These are phyloP conservation scores for Globisporangium camurandrum DNA, from an alignment of 352 stramenopile species.

Conservation along the genomic window DNA sequence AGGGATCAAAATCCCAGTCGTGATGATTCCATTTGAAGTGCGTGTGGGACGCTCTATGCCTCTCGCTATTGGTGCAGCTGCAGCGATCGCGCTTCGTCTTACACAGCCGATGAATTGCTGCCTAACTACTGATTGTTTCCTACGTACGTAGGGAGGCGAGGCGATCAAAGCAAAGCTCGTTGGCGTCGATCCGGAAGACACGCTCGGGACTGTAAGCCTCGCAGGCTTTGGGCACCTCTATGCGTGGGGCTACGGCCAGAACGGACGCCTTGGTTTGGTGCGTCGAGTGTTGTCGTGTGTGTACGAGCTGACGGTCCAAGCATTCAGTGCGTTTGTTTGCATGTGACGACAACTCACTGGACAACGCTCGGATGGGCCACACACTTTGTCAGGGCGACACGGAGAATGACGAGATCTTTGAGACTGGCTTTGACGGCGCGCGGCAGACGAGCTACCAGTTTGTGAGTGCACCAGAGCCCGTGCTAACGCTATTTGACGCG, in stretches of 20 bases:
- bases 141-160: constrained; percentile 19
- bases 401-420: constrained; percentile 60
- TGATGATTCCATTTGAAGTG: constrained; percentile 52
- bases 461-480: constrained; percentile 33
- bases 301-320: no score
- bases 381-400: constrained; percentile 33
- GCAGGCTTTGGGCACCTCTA: constrained; percentile 41
- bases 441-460: constrained; percentile 67
- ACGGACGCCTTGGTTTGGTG: constrained; percentile 58
- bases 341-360: background rate
- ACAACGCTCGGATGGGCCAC: background rate
- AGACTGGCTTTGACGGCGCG: constrained; percentile 54
- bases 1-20: constrained; percentile 55
- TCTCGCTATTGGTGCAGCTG: no score
- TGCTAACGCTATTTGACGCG: constrained; percentile 38
- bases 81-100: background rate
- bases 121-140: background rate
- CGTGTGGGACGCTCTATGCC: background rate
- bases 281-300: no score
- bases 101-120: background rate
- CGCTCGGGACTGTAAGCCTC: constrained; percentile 33
- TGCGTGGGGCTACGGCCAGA: constrained; percentile 59
- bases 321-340: background rate
- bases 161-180: constrained; percentile 36
- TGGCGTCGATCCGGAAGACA: constrained; percentile 39